Conservation (phyloP, 2,329 filamentous ascomycete genomes). For the Orbilia javanica region DNA sequence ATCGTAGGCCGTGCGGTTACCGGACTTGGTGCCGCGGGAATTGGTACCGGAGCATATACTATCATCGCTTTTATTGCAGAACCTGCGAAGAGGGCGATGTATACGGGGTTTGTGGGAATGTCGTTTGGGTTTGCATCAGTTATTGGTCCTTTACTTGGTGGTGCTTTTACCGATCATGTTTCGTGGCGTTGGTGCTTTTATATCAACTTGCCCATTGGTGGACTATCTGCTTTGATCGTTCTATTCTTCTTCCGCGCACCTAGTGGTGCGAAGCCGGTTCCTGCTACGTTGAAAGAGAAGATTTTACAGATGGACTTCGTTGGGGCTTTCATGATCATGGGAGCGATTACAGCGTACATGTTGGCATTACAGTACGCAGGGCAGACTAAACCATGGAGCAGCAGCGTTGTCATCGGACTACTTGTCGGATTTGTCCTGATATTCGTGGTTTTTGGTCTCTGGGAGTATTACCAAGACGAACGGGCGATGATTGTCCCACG, state of each 20-base stretch:
- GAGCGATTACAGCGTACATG: constrained; percentile 71
- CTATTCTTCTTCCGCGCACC: constrained; percentile 67
- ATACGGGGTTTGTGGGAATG: constrained; percentile 63
- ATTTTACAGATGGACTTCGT: constrained; percentile 69
- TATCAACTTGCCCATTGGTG: constrained; percentile 73
- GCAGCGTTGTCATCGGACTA: constrained; percentile 66
- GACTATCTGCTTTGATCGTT: constrained; percentile 68
- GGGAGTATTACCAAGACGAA: constrained; percentile 67
- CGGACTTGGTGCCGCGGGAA: constrained; percentile 70
- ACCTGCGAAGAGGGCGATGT: constrained; percentile 63
- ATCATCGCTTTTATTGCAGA: constrained; percentile 67
- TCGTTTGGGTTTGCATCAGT: constrained; percentile 68
- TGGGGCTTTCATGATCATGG: constrained; percentile 72
- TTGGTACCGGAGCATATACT: constrained; percentile 70
- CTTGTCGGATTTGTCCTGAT: constrained; percentile 67
- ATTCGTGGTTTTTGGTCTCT: constrained; percentile 63
- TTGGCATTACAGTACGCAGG: constrained; percentile 76
- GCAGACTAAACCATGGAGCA: constrained; percentile 67
- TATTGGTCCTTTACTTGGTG: constrained; percentile 69
- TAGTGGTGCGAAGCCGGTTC: constrained; percentile 60
- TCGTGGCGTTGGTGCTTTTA: constrained; percentile 72
- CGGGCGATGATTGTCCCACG: constrained; percentile 69
- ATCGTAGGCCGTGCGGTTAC: constrained; percentile 71
- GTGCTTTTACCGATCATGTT: constrained; percentile 69
- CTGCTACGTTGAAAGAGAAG: constrained; percentile 67